Conservation (phyloP, 805 yeast species). For the Yarrowia keelungensis region DNA sequence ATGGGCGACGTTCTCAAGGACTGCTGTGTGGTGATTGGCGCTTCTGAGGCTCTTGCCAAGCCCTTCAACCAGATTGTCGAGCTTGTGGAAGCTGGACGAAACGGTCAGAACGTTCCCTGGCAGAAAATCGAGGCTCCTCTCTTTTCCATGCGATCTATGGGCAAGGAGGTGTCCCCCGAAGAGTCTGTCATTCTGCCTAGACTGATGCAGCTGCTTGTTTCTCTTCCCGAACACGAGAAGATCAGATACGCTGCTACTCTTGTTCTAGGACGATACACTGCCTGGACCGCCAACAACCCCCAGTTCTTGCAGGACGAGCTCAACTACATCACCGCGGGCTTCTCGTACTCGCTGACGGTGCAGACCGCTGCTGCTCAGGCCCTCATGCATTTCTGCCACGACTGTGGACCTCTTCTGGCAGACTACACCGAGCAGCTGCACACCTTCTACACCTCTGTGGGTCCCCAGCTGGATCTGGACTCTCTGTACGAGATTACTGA, state of each 20-base stretch:
- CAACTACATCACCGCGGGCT: constrained; percentile 82
- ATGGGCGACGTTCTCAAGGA: constrained; percentile 98
- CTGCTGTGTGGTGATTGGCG: constrained; percentile 90
- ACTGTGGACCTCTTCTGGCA: constrained; percentile 73
- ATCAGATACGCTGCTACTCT: constrained; percentile 91
- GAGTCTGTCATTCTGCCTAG: constrained; percentile 76
- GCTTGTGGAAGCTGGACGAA: constrained; percentile 49
- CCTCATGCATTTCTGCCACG: constrained; percentile 91
- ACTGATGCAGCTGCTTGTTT: constrained; percentile 70
- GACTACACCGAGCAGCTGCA: constrained; percentile 76
- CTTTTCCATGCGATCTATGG: constrained; percentile 92
- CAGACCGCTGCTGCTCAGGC: constrained; percentile 91
- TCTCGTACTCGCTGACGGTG: constrained; percentile 57
- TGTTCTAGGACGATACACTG: constrained; percentile 94
- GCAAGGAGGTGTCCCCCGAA: constrained; percentile 76
- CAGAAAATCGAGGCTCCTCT: constrained; percentile 89
- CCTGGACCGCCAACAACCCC: constrained; percentile 91
- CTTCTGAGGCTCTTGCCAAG: constrained; percentile 68
- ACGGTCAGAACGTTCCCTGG: constrained; percentile 64
- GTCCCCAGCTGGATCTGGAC: constrained; percentile 63
- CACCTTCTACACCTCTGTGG: constrained; percentile 68
- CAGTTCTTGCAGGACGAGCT: constrained; percentile 81
- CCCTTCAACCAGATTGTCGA: constrained; percentile 69
- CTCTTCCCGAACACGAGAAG: constrained; percentile 82
- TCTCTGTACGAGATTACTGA: constrained; percentile 83